A percentile compares a stretch with the other conserved stretches of the same genome.
phyloP scores from a whole-genome alignment of 352 stramenopile species.

The Pythium monospermum region DNA sequence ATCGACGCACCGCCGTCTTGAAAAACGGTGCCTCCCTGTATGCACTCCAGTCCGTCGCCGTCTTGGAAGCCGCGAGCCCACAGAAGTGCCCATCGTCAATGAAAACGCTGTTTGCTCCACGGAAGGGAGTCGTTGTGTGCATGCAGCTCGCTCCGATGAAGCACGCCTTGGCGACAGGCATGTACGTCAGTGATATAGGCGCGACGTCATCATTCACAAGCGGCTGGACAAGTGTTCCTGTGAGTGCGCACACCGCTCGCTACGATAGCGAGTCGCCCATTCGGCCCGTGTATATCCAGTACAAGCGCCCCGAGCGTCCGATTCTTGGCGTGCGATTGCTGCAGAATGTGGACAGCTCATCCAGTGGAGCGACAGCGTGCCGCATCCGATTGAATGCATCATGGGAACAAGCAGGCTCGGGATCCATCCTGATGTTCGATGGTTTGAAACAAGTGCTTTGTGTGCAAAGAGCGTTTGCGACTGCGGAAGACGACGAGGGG shows the following conservation, averaged over 20 bases:
- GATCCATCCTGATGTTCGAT: not conserved
- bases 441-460: no score
- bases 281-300: constrained; percentile 1
- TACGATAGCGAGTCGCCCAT: no score
- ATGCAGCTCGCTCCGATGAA: not conserved
- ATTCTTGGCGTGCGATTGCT: constrained; percentile 9
- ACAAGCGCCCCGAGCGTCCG: constrained; percentile 15
- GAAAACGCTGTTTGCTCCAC: constrained; percentile 1
- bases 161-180: constrained; percentile 12
- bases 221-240: constrained; percentile 7
- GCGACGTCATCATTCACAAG: not conserved
- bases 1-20: constrained; percentile 6
- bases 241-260: not conserved
- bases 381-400: not conserved
- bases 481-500: not conserved
- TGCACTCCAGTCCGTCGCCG: constrained; percentile 9
- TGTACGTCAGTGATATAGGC: constrained; percentile 17
- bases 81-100: constrained; percentile 11
- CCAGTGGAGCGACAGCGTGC: not conserved
- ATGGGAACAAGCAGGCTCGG: constrained; percentile 15
- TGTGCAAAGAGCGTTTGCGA: not conserved
- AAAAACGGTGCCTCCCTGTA: not conserved
- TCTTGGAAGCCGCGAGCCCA: not conserved
- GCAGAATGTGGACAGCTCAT: not conserved
- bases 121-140: constrained; percentile 9